Evolutionary conservation across 2,329 filamentous ascomycete genomes (phyloP), one percentile per base, ranked within the genome.

Genomic region (Chaetomiaceae sp.): DNA sequence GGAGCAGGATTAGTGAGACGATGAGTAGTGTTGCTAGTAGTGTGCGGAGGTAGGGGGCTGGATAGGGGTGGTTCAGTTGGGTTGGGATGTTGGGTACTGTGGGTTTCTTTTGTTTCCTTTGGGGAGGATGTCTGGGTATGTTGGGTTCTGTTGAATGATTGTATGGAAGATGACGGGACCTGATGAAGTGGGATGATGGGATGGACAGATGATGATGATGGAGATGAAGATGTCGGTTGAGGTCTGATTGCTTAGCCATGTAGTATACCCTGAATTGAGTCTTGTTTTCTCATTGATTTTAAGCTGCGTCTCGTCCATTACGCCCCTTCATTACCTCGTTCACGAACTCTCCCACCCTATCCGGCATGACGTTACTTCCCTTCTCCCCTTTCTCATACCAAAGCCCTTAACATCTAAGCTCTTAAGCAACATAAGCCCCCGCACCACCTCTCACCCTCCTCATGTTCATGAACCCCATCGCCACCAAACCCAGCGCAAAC

Each of bases 21-120:
- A 56, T 59, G 42, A 56, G 57, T 29, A 56, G 55, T 20, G 57
- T 62, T 50, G 59, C 59, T 38, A 62, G 56, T 43, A 59, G 54
- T 46, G 60, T 63, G 33, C 47, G 57, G 54, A 48, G 57, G 36
- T 60, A 38, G 25, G 40, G 15, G 1, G 7, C 27, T 55, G 17
- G 27, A 15, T 14, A 19, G 36, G 17, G 29, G 43, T 31, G 34
- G 45, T 52, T 29, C 38, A 46, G 51, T 27, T 38, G 25, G 31
- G 14, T 23, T 51, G 14, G 27, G 37, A 12, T 17, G 23, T 29
- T 38, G 43, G 34, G 40, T 52, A 52, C 15, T 27, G 14, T 37
- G 45, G 27, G 29, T 48, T 36, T 43, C 22, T 20, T 51, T 25
- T 27, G 5, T 22, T 51, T 14, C 36, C 39, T 25, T 20, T 31